Evolutionary conservation across 768 basidiomycete species (phyloP), one percentile per base, ranked within the genome.

Genomic region (Pholiota conissans): DNA sequence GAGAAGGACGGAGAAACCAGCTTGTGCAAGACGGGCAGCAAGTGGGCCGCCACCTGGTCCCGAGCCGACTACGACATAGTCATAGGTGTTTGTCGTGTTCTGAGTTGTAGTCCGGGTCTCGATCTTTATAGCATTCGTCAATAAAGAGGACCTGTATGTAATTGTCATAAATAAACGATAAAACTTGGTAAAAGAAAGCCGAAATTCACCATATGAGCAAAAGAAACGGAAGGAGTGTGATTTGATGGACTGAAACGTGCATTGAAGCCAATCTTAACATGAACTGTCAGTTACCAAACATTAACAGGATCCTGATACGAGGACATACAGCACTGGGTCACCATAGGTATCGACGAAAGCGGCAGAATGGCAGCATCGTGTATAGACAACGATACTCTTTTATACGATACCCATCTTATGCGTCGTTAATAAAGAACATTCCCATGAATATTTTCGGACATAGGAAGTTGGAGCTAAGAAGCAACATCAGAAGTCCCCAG

Each of bases 21-120:
- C 53, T 29, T 45, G 27, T n/a, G 53, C 53, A 16, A 54, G 53
- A 46, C 53, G 53, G 20, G 53, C 53, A 24, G 53, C 53, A 8
- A 54, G 53, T 32, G 53, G 53, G 4, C 53, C 53, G 16, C 53
- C 53, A 14, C 53, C 53, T 13, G 53, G 53, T n/a, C 53, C 53
- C 13, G 53, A 54, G 26, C 53, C 53, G 6, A 54, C 53, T 3
- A 54, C 53, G 18, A 54, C 46, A 20, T 54, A 54, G 40, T 54
- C 53, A n/a, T 54, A 54, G 18, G 42, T 46, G 42, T 39, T 45
- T 16, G 52, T 20, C 16, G 53, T 18, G 10, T 34, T 52, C 22
- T 52, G 20, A 22, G 24, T 52, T 26, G 28, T n/a, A 26, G 42
- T 14, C 13, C 22, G 29, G 26, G 27, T 53, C n/a, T 40, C 18